These are phyloP conservation scores for Brassica nigra DNA, from an alignment of 345 rosid species.

Conservation along the genomic window DNA sequence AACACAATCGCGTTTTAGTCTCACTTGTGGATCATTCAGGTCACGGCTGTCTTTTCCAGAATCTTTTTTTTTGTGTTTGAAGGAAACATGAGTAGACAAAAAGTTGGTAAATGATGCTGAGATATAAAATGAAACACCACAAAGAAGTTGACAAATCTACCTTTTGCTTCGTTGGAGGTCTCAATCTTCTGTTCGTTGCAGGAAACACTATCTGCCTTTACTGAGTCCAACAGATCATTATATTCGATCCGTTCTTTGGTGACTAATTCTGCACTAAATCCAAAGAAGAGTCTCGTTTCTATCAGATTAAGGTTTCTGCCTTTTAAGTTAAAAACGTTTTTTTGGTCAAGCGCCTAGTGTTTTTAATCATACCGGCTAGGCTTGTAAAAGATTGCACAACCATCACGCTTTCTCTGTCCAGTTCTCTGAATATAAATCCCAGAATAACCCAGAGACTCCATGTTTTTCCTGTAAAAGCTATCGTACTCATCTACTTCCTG, in stretches of 20 bases:
- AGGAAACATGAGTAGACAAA: slow-evolving; percentile 4
- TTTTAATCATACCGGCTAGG: slow-evolving; percentile 51
- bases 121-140: slow-evolving; percentile 20
- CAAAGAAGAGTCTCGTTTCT: slow-evolving; percentile 22
- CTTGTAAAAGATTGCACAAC: slow-evolving; percentile 87
- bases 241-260: slow-evolving; percentile 75
- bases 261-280: slow-evolving; percentile 78
- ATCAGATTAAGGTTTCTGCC: slow-evolving; percentile 20
- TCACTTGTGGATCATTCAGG: slow-evolving; percentile 61
- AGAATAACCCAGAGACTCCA: slow-evolving; percentile 70
- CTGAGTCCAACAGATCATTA: slow-evolving; percentile 73
- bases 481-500: slow-evolving; percentile 94
- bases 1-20: slow-evolving; percentile 87
- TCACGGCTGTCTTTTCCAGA: slow-evolving; percentile 58
- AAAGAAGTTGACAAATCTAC: slow-evolving; percentile 23
- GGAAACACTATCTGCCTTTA: slow-evolving; percentile 41
- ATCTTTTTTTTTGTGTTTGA: slow-evolving; percentile 3
- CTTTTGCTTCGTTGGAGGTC: slow-evolving; percentile 37
- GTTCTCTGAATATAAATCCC: slow-evolving; percentile 77
- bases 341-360: neutral
- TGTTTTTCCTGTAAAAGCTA: slow-evolving; percentile 63
- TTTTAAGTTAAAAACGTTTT: neutral
- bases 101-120: slow-evolving; percentile 16
- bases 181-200: slow-evolving; percentile 39
- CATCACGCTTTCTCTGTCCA: slow-evolving; percentile 80